Base-by-base conservation (phyloP, 257 asterid genomes). In the Oldenlandia corymbosa region DNA sequence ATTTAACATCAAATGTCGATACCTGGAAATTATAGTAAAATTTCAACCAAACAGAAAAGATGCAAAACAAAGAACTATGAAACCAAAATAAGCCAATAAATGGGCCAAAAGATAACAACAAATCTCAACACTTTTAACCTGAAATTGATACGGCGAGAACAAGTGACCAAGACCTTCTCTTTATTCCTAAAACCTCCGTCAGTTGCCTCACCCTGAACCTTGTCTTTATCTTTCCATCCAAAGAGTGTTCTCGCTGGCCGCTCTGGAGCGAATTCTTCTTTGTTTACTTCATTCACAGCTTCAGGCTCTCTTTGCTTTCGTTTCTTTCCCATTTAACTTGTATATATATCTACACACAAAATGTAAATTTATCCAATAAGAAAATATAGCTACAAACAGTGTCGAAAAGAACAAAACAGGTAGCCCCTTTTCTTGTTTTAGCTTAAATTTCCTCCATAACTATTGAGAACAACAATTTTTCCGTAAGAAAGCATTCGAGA, bases 1-100 rank as follows among this genome's bases (percentile, higher is more conserved):
- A 67, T 85, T 93, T 89, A 90, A 71, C 96, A 93, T 93, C 90
- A 90, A 67, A 74, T 90, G 99, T 58, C 99, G 81, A 81, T 90
- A 93, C 95, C 99, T 93, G 73, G n/a, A 66, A 73, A 58, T 49
- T 32, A 18, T 49, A 60, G 13, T 51, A 60, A n/a, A 60, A 46
- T 37, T 23, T 49, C 31, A 66, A 66, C 11, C 66, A 60, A 48
- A 13, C 53, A 39, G 49, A 32, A 46, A n/a, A 51, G 18, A n/a
- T 41, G 50, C 17, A 41, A 43, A 37, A 34, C 5, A 30, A 11
- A 27, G 13, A 57, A 34, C 16, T 12, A 28, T 51, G 10, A 36
- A 16, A 1, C 17, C 5, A 20, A 47, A 47, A 17, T 18, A 50
- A 30, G 20, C 16, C 37, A 49, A 46, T 32, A 32, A n/a, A 23